Conservation (phyloP, 306 rosid species). For the Nissolia schottii region DNA sequence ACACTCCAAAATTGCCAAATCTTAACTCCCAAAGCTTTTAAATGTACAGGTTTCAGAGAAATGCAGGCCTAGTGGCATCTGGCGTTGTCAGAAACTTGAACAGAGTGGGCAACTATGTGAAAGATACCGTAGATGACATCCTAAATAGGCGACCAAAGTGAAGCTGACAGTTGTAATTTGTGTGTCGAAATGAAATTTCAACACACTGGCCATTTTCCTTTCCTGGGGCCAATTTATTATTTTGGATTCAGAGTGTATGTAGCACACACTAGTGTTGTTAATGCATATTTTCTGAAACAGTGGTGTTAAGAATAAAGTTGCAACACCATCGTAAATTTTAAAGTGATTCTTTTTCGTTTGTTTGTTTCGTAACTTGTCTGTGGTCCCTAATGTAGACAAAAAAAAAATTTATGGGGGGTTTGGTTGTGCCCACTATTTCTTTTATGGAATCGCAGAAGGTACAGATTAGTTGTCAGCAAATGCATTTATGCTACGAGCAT, state of each 20-base stretch:
- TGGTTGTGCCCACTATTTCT: neutral
- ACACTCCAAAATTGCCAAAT: neutral
- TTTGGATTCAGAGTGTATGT: neutral
- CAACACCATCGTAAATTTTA: neutral
- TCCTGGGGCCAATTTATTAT: neutral
- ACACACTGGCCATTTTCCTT: conserved; percentile 17
- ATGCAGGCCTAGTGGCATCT: conserved; percentile 73
- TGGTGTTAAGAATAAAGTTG: neutral
- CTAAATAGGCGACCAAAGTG: conserved; percentile 66
- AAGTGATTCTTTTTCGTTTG: neutral
- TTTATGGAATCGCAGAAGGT: neutral
- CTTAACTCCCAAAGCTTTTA: neutral
- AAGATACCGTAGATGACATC: conserved; percentile 64
- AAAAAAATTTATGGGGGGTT: neutral
- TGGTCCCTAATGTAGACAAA: neutral
- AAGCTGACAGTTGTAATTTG: neutral
- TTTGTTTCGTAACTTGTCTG: neutral
- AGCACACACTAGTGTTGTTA: neutral
- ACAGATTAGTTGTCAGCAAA: neutral
- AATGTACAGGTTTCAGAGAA: conserved; percentile 68
- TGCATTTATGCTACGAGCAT: neutral
- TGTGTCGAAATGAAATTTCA: neutral
- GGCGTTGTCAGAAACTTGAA: conserved; percentile 75
- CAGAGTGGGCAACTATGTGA: conserved; percentile 58
- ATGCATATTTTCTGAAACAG: conserved; percentile 4